A percentile compares a stretch with the other conserved stretches of the same genome.
phyloP scores from a whole-genome alignment of 306 rosid species.

The Dryas drummondii region DNA sequence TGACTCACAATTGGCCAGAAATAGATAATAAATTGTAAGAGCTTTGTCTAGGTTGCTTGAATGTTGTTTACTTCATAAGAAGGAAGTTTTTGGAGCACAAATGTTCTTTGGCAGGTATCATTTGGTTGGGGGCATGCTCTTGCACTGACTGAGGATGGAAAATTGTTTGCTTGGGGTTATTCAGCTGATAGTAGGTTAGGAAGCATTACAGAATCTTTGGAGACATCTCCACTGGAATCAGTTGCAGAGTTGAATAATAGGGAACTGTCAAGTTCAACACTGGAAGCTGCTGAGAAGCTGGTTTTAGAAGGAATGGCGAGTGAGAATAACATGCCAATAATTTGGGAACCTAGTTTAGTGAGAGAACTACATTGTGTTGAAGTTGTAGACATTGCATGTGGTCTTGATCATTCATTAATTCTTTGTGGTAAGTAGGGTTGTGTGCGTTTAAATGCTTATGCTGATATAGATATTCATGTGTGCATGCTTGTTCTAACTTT shows the following conservation, averaged over 20 bases:
- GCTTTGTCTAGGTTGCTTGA: slow-evolving; percentile 1
- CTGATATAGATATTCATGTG: slow-evolving; percentile 10
- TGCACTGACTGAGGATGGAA: slow-evolving; percentile 75
- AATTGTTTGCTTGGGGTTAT: slow-evolving; percentile 93
- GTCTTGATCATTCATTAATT: slow-evolving; percentile 90
- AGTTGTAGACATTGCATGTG: slow-evolving; percentile 77
- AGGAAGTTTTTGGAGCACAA: slow-evolving; percentile 18
- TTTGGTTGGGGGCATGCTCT: slow-evolving; percentile 98
- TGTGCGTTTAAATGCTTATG: slow-evolving; percentile 17
- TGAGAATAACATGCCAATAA: slow-evolving; percentile 77
- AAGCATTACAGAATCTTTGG: slow-evolving; percentile 46
- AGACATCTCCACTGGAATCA: slow-evolving; percentile 57
- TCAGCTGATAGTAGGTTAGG: slow-evolving; percentile 85
- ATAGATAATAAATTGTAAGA: slow-evolving; percentile 3
- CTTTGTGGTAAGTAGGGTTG: slow-evolving; percentile 59
- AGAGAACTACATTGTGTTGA: slow-evolving; percentile 53
- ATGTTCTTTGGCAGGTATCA: slow-evolving; percentile 56
- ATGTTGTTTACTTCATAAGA: slow-evolving; percentile 2
- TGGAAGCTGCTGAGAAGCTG: slow-evolving; percentile 65
- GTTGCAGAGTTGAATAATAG: slow-evolving; percentile 1
- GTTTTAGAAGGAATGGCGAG: slow-evolving; percentile 65
- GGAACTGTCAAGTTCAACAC: slow-evolving; percentile 36
- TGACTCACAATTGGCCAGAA: neutral
- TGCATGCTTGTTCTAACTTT: slow-evolving; percentile 20
- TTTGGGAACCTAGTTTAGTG: slow-evolving; percentile 79